These are phyloP conservation scores for Barbatosphaeria neglecta DNA, from an alignment of 495 filamentous ascomycete species.

Conservation along the genomic window DNA sequence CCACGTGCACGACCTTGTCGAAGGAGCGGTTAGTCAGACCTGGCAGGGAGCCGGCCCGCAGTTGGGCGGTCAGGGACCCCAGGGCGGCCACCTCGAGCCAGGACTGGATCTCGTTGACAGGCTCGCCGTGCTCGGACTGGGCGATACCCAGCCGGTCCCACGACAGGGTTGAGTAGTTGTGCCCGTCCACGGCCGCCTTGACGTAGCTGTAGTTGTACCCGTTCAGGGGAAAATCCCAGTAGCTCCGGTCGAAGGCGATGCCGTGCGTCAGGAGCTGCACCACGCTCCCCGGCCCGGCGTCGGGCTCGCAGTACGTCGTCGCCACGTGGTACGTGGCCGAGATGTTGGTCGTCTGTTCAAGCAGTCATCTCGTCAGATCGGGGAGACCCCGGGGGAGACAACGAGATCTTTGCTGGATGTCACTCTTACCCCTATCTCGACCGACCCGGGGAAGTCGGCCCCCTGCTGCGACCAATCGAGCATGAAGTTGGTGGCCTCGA, in stretches of 20 bases:
- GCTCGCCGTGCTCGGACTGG: constrained; percentile 41
- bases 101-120: constrained; percentile 41
- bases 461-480: constrained; percentile 15
- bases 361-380: too few relatives aligned
- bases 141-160: constrained; percentile 51
- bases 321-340: constrained; percentile 33
- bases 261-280: constrained; percentile 53
- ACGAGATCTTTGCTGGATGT: background rate
- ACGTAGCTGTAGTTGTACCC: constrained; percentile 46
- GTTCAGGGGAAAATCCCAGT: constrained; percentile 42
- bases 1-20: constrained; percentile 44
- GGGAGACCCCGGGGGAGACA: too few relatives aligned
- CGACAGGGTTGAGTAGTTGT: constrained; percentile 41
- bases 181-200: constrained; percentile 36
- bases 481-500: constrained; percentile 23
- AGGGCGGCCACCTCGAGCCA: constrained; percentile 41
- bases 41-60: constrained; percentile 31
- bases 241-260: constrained; percentile 48
- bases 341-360: constrained; percentile 24
- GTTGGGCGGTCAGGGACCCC: constrained; percentile 30
- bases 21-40: constrained; percentile 20
- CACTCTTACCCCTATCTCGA: background rate
- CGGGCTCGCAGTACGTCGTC: constrained; percentile 37
- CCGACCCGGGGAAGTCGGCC: constrained; percentile 12
- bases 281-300: constrained; percentile 16